These are phyloP conservation scores for Neobulgaria alba DNA, from an alignment of 2,329 filamentous ascomycete genomes.

Conservation along the genomic window DNA sequence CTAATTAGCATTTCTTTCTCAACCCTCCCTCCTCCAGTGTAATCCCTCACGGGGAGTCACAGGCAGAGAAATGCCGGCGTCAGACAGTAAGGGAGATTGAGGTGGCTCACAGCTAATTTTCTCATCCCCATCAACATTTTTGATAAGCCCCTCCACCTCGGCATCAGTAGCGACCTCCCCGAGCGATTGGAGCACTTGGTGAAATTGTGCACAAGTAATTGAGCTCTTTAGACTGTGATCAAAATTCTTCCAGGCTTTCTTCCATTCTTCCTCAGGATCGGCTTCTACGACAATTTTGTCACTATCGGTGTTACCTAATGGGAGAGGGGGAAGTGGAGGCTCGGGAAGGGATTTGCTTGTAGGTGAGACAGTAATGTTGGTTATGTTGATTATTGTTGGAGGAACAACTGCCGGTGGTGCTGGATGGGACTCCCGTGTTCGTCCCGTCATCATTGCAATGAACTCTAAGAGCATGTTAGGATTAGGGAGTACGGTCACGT, in stretches of 20 bases:
- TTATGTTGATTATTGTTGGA: background rate
- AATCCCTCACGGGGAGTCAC: too few relatives aligned
- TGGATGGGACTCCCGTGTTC: constrained; percentile 23
- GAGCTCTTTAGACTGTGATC: constrained; percentile 30
- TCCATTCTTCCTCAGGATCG: constrained; percentile 25
- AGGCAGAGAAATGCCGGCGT: too few relatives aligned
- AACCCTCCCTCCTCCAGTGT: too few relatives aligned
- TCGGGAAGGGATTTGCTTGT: constrained; percentile 1
- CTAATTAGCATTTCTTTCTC: background rate
- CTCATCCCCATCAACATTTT: constrained; percentile 30
- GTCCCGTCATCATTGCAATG: constrained; percentile 36
- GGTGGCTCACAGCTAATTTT: constrained; percentile 32
- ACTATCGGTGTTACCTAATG: background rate
- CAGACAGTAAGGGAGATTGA: too few relatives aligned
- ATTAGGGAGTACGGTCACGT: background rate
- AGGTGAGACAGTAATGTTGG: background rate
- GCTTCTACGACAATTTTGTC: background rate
- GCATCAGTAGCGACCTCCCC: constrained; percentile 29
- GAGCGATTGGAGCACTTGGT: constrained; percentile 28
- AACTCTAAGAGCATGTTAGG: constrained; percentile 26
- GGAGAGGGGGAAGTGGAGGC: background rate
- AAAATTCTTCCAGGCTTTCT: constrained; percentile 30
- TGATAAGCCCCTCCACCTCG: constrained; percentile 30
- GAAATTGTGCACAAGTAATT: constrained; percentile 29
- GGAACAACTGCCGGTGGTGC: constrained; percentile 2